A percentile compares a stretch with the other conserved stretches of the same genome.
phyloP scores from a whole-genome alignment of 257 asterid genomes.

The Scutellaria minor region DNA sequence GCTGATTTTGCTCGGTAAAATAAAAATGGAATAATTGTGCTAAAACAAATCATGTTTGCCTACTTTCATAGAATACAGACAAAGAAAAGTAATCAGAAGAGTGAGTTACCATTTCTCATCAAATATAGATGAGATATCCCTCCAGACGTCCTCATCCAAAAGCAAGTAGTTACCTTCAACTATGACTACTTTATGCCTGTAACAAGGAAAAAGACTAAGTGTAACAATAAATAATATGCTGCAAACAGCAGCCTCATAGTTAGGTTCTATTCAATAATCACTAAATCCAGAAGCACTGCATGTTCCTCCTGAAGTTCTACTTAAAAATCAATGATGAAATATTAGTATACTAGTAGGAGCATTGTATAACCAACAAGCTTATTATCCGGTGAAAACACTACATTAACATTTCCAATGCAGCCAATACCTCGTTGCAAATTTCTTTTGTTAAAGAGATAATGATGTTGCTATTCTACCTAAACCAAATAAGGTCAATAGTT shows the following conservation, averaged over 20 bases:
- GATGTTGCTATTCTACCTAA: neutral
- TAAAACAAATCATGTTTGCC: neutral
- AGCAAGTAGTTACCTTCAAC: conserved; percentile 95
- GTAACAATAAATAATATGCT: conserved; percentile 18
- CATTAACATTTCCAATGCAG: neutral
- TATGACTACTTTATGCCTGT: conserved; percentile 90
- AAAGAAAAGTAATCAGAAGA: conserved; percentile 27
- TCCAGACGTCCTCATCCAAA: conserved; percentile 76
- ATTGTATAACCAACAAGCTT: conserved; percentile 8
- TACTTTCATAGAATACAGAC: conserved; percentile 14
- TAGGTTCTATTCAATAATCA: conserved; percentile 24
- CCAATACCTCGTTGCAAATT: neutral
- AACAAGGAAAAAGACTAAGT: conserved; percentile 18
- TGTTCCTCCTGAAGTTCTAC: conserved; percentile 21
- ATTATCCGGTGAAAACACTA: neutral
- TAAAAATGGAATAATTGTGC: neutral
- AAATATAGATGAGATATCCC: conserved; percentile 69
- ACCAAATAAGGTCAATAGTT: neutral
- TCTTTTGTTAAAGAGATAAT: neutral
- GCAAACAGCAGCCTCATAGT: conserved; percentile 15
- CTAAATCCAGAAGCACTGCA: neutral
- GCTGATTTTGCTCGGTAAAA: neutral
- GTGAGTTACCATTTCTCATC: conserved; percentile 87
- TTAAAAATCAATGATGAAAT: conserved; percentile 15
- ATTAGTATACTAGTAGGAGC: neutral